Base-by-base conservation (phyloP, 2,329 filamentous ascomycete genomes). In the Epichloe scottii region DNA sequence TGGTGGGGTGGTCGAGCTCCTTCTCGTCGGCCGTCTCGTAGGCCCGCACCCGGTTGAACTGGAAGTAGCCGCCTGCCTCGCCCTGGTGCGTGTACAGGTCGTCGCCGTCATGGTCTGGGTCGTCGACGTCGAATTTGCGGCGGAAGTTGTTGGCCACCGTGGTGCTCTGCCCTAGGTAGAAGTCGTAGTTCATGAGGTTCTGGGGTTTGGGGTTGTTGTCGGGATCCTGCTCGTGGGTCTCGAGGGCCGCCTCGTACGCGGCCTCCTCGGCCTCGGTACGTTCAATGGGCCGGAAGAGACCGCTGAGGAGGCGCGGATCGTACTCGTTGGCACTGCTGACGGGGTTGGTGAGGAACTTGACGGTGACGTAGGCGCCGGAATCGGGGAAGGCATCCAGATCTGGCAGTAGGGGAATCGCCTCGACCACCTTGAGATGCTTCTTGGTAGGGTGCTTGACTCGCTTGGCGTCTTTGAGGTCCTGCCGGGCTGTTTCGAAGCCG, bases 321-420 rank as follows among this genome's bases (percentile, higher is more conserved):
- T 83, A 85, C 43, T 67, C 66, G 45, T 60, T 69, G 42, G 61
- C 54, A 50, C 72, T 69, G 10, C 75, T 68, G 30, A 85, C 76
- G 3, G 82, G 82, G 61, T 82, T 83, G 56, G 76, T 80, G 48
- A 75, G 74, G 65, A 85, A 85, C 65, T 85, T 85, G 68, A 85
- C 73, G 14, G 81, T 80, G 55, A 84, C 78, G 61, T 85, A 86
- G 54, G 81, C 81, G 50, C 82, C 82, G 3, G 78, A 79, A 63
- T 86, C 82, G 46, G 82, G 81, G 68, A 84, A 84, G n/a, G 80
- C 77, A 53, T 83, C 78, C 41, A 82, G 72, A 59, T 86, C 82
- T 5, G 82, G 82, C 17, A 85, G 65, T 39, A 86, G 66, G 30
- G 81, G 80, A 54, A 74, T 77, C 17, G 77, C 76, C 42, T 82